Evolutionary conservation across 177 flowering plant genomes (phyloP), one percentile per base, ranked within the genome.

Genomic region (Vitis hybrid): DNA sequence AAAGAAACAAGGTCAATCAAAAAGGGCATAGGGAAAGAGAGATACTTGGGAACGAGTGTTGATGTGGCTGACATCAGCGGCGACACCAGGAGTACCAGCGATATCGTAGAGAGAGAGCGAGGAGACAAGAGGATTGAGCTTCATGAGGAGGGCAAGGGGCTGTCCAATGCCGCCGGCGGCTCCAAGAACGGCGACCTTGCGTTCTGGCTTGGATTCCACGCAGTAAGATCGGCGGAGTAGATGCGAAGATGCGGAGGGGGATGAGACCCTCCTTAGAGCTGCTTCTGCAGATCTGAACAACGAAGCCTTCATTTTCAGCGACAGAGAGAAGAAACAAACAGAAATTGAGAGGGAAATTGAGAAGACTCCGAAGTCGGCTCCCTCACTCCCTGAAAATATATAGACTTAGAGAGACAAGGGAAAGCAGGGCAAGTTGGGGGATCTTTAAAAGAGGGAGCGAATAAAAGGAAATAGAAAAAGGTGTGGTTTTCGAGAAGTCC

Each of bases 11-110:
- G 6, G 21, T 10, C 45, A 39, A 39, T 3, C 45, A 5, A 39
- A 7, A 39, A 39, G 45, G 45, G 11, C 13, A n/a, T 23, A 51
- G 23, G 54, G 39, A 39, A 11, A 39, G 45, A 39, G 45, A 39
- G 45, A 39, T 39, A 39, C 97, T 79, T 76, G 63, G 70, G 82
- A 66, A 76, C 90, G 78, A 83, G 94, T 85, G 86, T 89, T 89
- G 77, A 91, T 80, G 80, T 92, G 97, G 89, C 97, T 76, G 75
- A 92, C 87, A 75, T 95, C 98, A 56, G 95, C 97, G n/a, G 97
- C 97, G n/a, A 94, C 99, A 56, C 98, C 98, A 52, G 98, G 97
- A 13, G 99, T 93, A 2, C 88, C 93, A 61, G 89, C 94, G 55
- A 95, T 87, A 89, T 93, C 99, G 77, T 93, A 95, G 70, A 93